Conservation (phyloP, 495 filamentous ascomycete species). For the Parathielavia appendiculata region DNA sequence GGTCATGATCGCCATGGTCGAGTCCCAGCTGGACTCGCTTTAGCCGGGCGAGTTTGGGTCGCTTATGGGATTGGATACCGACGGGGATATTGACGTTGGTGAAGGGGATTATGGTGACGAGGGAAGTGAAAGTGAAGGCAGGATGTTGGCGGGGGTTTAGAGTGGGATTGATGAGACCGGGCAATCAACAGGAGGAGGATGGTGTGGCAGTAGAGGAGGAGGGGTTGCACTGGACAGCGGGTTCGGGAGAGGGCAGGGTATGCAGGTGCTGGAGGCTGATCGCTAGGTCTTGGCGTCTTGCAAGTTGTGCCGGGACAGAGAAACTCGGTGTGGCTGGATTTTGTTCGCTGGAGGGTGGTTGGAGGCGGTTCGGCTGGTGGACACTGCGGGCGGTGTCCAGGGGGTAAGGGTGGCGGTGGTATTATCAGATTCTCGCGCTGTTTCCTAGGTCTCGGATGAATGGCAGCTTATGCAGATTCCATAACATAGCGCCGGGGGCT, state of each 20-base stretch:
- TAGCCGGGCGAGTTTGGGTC: neutral
- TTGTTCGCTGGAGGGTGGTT: no score
- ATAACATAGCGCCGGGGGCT: neutral
- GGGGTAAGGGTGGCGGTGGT: no score
- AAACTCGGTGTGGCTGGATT: neutral
- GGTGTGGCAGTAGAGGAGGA: neutral
- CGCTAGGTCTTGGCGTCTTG: neutral
- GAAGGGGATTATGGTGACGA: neutral
- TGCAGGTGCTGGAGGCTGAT: neutral
- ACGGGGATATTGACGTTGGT: neutral
- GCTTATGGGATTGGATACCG: neutral
- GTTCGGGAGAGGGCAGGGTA: neutral
- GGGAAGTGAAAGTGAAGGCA: no score
- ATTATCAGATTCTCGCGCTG: no score
- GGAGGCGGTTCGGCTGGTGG: no score
- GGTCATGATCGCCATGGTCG: neutral
- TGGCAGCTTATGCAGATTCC: neutral
- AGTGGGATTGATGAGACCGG: no score
- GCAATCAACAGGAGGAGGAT: no score
- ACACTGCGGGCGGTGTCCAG: no score
- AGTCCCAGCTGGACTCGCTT: neutral
- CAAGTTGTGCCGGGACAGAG: no score
- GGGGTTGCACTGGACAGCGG: neutral
- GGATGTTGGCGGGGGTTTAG: no score
- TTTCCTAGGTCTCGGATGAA: neutral